Evolutionary conservation across 192 early-diverging fungal genomes (phyloP).

Genomic region (Spinellus fusiger): DNA sequence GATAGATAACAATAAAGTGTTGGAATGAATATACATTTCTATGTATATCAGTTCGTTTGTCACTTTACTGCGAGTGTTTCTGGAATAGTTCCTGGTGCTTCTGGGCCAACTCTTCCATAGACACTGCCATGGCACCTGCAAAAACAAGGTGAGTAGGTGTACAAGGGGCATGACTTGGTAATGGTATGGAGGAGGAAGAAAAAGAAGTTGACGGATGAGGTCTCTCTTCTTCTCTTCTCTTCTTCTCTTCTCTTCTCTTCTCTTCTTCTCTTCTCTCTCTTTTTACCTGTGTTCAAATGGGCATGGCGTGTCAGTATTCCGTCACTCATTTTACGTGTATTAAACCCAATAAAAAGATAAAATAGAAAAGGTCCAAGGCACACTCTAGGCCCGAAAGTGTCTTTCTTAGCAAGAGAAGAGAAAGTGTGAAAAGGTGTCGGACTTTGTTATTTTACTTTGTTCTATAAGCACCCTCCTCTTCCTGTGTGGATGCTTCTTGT

Average conservation of each 20-base stretch:
- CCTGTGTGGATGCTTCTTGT: too few relatives aligned
- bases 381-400: too few relatives aligned
- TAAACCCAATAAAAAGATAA: conserved; percentile 4
- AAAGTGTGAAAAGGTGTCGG: too few relatives aligned
- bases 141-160: not conserved
- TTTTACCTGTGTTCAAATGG: conserved; percentile 20
- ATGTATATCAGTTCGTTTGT: not conserved
- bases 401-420: too few relatives aligned
- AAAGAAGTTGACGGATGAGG: not conserved
- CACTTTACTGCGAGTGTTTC: conserved; percentile 44
- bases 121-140: conserved; percentile 28
- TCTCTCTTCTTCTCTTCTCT: not conserved
- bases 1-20: not conserved
- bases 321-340: conserved; percentile 18
- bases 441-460: too few relatives aligned
- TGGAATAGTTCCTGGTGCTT: conserved; percentile 51
- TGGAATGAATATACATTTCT: too few relatives aligned
- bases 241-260: not conserved
- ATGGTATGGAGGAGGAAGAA: not conserved
- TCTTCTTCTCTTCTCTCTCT: not conserved
- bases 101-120: conserved; percentile 48
- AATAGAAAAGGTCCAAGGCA: too few relatives aligned
- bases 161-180: not conserved
- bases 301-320: conserved; percentile 18
- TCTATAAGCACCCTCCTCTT: too few relatives aligned